Percentiles rank a stretch among this genome's conserved stretches.
Conservation (phyloP, 306 rosid species). For the Astragalus membranaceus region DNA sequence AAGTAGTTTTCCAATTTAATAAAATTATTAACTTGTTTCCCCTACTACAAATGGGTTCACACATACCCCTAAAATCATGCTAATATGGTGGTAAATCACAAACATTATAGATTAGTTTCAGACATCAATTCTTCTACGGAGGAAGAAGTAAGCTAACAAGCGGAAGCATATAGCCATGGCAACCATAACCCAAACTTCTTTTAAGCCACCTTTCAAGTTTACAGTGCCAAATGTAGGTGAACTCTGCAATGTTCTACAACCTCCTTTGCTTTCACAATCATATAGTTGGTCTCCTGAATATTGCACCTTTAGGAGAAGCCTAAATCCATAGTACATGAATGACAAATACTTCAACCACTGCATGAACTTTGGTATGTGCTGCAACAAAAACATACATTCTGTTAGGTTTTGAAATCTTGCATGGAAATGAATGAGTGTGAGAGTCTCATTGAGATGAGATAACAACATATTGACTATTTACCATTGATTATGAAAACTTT, state of each 20-base stretch:
- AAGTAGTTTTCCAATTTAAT: neutral
- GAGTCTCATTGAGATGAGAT: neutral
- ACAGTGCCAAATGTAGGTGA: conserved; percentile 74
- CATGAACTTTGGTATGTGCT: conserved; percentile 90
- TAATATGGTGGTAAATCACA: neutral
- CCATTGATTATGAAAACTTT: neutral
- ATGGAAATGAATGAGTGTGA: neutral
- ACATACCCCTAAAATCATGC: neutral
- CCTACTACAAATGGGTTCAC: neutral
- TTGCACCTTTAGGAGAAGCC: conserved; percentile 81
- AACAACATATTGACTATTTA: neutral
- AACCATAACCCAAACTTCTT: conserved; percentile 71
- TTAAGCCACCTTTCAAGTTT: conserved; percentile 60
- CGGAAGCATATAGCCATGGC: conserved; percentile 72
- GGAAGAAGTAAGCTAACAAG: conserved; percentile 61
- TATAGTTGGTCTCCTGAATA: conserved; percentile 74
- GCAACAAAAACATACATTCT: conserved; percentile 15
- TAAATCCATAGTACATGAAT: conserved; percentile 83
- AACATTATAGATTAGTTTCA: conserved; percentile 29
- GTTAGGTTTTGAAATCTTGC: neutral
- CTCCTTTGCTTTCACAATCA: conserved; percentile 64
- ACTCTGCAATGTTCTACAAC: conserved; percentile 67
- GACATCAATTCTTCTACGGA: conserved; percentile 47
- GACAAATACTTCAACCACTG: conserved; percentile 83
- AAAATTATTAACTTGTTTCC: neutral